Conservation (phyloP, 345 rosid genomes). For the Syzygium aqueum region DNA sequence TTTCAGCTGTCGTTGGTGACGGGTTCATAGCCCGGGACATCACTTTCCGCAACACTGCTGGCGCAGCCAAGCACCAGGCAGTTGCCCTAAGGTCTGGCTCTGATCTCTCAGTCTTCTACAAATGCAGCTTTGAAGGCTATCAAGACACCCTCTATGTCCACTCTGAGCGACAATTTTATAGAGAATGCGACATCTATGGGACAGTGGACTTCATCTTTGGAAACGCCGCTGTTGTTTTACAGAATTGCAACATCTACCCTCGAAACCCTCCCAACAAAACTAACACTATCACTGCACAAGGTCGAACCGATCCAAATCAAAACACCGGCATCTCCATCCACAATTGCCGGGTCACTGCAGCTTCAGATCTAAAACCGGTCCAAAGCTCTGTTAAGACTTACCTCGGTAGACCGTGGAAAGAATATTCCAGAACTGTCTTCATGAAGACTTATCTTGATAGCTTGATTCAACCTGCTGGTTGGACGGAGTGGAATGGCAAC, state of each 20-base stretch:
- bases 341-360: conserved; percentile 32
- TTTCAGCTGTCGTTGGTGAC: conserved; percentile 37
- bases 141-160: conserved; percentile 60
- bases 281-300: conserved; percentile 39
- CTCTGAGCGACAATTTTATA: conserved; percentile 47
- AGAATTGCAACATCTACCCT: conserved; percentile 40
- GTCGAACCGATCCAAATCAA: conserved; percentile 44
- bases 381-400: conserved; percentile 37
- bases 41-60: conserved; percentile 45
- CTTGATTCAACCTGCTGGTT: conserved; percentile 36
- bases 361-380: conserved; percentile 27
- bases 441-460: conserved; percentile 32
- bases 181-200: conserved; percentile 49
- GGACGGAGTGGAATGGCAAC: conserved; percentile 42
- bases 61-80: conserved; percentile 36
- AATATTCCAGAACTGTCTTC: conserved; percentile 33
- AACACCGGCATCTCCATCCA: conserved; percentile 50
- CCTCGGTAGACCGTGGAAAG: conserved; percentile 40
- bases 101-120: conserved; percentile 37
- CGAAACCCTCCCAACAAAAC: conserved; percentile 27
- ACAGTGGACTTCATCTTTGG: conserved; percentile 57
- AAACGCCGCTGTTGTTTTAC: conserved; percentile 40
- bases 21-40: conserved; percentile 45
- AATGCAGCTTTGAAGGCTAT: conserved; percentile 46
- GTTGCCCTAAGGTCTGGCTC: conserved; percentile 46